These are phyloP conservation scores for Aspergillus awamori DNA, from an alignment of 2,329 filamentous ascomycete species.

Conservation along the genomic window DNA sequence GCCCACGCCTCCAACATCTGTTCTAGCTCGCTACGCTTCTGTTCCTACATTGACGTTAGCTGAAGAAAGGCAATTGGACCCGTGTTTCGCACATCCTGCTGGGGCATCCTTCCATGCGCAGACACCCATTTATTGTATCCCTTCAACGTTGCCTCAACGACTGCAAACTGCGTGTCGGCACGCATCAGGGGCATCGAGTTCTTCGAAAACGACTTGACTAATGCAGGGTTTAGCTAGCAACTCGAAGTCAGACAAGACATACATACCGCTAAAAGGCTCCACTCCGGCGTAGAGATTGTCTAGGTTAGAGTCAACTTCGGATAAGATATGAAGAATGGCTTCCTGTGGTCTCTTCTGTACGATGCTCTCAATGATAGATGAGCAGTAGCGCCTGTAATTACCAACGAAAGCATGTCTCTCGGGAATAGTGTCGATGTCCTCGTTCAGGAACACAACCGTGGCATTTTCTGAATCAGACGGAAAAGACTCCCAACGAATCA, in stretches of 20 bases:
- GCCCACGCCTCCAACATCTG: conserved; percentile 46
- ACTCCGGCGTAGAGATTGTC: conserved; percentile 73
- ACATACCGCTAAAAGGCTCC: conserved; percentile 66
- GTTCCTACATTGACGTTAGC: conserved; percentile 33
- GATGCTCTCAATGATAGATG: conserved; percentile 82
- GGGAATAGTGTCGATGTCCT: conserved; percentile 92
- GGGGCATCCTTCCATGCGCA: conserved; percentile 54
- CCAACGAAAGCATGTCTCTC: conserved; percentile 94
- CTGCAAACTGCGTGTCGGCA: conserved; percentile 85
- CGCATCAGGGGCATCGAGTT: conserved; percentile 57
- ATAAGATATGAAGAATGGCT: conserved; percentile 84
- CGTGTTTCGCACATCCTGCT: conserved; percentile 47
- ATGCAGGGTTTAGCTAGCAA: conserved; percentile 4
- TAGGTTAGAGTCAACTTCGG: conserved; percentile 72
- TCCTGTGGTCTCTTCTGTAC: conserved; percentile 80
- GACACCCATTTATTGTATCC: conserved; percentile 82
- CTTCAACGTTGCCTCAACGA: conserved; percentile 85
- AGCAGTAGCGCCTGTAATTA: conserved; percentile 91
- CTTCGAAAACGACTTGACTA: conserved; percentile 45
- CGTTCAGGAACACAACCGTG: conserved; percentile 78
- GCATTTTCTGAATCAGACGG: conserved; percentile 80
- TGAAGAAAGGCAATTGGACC: neutral
- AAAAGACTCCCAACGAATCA: conserved; percentile 85
- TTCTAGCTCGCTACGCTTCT: conserved; percentile 43
- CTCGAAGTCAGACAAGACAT: neutral